A percentile compares a stretch with the other conserved stretches of the same genome.
phyloP scores from a whole-genome alignment of 352 stramenopile species.

The Blastocystis sp. region DNA sequence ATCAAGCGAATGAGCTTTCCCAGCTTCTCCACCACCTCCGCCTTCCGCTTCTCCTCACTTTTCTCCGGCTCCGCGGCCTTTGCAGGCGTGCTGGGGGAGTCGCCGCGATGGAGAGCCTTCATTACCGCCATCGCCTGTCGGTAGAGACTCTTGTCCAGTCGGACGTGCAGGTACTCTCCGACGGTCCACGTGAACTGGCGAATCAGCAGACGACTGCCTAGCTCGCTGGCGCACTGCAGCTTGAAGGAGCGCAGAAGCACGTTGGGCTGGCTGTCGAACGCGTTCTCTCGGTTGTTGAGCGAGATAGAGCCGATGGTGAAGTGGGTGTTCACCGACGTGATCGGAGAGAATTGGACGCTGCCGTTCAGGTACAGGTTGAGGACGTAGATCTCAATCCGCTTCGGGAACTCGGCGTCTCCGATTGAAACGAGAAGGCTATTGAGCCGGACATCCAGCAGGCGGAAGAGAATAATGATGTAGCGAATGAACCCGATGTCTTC shows the following conservation, averaged over 20 bases:
- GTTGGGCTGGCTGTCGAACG: conserved; percentile 31
- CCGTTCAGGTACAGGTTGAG: neutral
- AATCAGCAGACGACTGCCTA: neutral
- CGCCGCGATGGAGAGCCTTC: neutral
- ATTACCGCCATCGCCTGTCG: conserved; percentile 3
- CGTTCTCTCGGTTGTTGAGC: conserved; percentile 18
- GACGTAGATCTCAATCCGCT: neutral
- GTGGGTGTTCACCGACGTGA: neutral
- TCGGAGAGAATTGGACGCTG: conserved; percentile 13
- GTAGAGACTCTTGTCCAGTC: conserved; percentile 34
- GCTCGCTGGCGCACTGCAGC: neutral
- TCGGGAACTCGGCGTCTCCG: neutral
- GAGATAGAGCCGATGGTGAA: neutral
- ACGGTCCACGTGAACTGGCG: neutral
- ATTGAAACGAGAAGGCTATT: conserved; percentile 4
- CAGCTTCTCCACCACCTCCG: neutral
- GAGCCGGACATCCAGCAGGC: conserved; percentile 7
- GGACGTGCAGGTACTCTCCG: conserved; percentile 30
- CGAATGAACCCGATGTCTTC: neutral
- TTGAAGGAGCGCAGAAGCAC: conserved; percentile 11
- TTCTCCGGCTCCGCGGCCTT: neutral
- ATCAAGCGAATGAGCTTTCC: neutral
- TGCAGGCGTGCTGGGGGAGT: neutral
- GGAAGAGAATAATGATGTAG: neutral
- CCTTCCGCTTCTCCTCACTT: neutral